phyloP scores from a whole-genome alignment of 495 filamentous ascomycete genomes.

The Cladorrhinum samala region DNA sequence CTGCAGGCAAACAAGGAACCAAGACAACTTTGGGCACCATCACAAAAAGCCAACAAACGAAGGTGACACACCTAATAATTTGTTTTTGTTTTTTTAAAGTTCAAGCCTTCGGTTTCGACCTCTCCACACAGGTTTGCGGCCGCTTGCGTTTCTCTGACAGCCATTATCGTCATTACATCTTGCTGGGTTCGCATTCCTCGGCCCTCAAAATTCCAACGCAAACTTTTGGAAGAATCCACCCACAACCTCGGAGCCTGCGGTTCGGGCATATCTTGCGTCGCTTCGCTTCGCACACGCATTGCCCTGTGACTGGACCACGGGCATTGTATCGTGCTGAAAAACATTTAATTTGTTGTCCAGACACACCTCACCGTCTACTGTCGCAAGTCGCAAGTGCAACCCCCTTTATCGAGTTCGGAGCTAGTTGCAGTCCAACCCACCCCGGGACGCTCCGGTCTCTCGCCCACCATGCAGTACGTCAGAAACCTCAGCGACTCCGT shows the following conservation, averaged over 20 bases:
- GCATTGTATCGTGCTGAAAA: neutral
- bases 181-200: neutral
- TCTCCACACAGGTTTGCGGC: neutral
- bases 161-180: neutral
- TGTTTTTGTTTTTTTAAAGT: neutral
- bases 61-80: too few relatives aligned
- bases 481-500: constrained; percentile 91
- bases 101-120: neutral
- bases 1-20: too few relatives aligned
- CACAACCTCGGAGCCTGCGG: neutral
- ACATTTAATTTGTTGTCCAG: too few relatives aligned
- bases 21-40: too few relatives aligned
- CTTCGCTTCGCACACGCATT: neutral
- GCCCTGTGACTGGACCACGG: neutral
- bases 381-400: too few relatives aligned
- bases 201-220: neutral
- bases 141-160: neutral
- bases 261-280: neutral
- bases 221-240: too few relatives aligned
- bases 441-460: neutral
- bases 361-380: too few relatives aligned
- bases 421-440: too few relatives aligned
- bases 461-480: constrained; percentile 85
- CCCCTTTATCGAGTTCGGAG: too few relatives aligned
- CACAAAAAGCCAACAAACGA: too few relatives aligned